phyloP scores from a whole-genome alignment of 2,329 filamentous ascomycete species.

The Periglandula ipomoeae region DNA sequence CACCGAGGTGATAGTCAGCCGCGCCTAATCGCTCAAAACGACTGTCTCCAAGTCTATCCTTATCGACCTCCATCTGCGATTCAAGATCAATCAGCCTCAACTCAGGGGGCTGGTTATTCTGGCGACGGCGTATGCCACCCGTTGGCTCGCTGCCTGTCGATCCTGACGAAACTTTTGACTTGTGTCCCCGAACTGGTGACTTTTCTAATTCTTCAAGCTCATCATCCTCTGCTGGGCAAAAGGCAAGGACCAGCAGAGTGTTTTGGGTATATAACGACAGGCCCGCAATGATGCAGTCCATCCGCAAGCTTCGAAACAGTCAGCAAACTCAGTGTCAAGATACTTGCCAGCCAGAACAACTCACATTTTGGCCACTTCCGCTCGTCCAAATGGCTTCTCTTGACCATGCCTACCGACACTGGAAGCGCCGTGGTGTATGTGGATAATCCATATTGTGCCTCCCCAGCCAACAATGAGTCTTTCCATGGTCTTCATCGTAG shows the following conservation, averaged over 20 bases:
- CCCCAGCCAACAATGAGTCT: conserved; percentile 92
- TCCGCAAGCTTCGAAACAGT: conserved; percentile 58
- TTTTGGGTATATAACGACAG: conserved; percentile 93
- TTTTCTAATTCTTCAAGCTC: conserved; percentile 32
- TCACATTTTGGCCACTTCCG: conserved; percentile 88
- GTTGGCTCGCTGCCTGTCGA: conserved; percentile 49
- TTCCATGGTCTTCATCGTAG: conserved; percentile 40
- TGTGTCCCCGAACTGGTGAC: conserved; percentile 25
- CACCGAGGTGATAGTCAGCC: conserved; percentile 83
- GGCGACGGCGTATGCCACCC: conserved; percentile 59
- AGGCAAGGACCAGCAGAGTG: conserved; percentile 84
- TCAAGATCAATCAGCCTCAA: conserved; percentile 82
- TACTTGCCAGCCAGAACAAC: conserved; percentile 24
- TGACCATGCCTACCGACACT: conserved; percentile 57
- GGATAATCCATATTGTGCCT: conserved; percentile 89
- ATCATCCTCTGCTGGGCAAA: conserved; percentile 67
- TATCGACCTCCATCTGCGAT: conserved; percentile 79
- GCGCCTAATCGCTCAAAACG: conserved; percentile 79
- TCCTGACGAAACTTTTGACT: conserved; percentile 32
- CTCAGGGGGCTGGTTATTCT: conserved; percentile 78
- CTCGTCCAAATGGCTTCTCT: conserved; percentile 65
- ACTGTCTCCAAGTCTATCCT: conserved; percentile 76
- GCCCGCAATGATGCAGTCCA: conserved; percentile 96
- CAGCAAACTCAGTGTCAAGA: background rate
- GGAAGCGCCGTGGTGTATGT: conserved; percentile 70